These are phyloP conservation scores for Aspergillus sojae DNA, from an alignment of 2,329 filamentous ascomycete genomes.

Conservation along the genomic window DNA sequence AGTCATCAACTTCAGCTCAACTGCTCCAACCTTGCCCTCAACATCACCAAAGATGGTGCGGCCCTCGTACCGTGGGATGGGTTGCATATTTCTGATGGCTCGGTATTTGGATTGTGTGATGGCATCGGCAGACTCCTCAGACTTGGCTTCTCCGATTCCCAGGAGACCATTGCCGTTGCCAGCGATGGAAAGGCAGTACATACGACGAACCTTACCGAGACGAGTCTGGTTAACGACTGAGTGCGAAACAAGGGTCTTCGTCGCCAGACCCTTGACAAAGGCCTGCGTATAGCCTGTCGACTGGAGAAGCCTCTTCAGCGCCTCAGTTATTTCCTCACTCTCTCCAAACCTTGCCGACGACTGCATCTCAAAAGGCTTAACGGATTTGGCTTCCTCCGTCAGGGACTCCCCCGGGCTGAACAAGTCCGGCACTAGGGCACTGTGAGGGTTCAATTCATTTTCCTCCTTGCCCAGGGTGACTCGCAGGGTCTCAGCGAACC, in stretches of 20 bases:
- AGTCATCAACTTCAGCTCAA: slow-evolving; percentile 76
- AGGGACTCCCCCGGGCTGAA: slow-evolving; percentile 48
- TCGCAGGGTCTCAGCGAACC: slow-evolving; percentile 50
- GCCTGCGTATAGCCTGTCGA: slow-evolving; percentile 57
- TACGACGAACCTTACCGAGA: slow-evolving; percentile 84
- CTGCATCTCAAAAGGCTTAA: slow-evolving; percentile 24
- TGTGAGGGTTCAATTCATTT: slow-evolving; percentile 53
- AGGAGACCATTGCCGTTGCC: slow-evolving; percentile 85
- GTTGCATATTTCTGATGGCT: slow-evolving; percentile 89
- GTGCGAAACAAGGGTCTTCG: slow-evolving; percentile 74
- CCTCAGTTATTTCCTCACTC: slow-evolving; percentile 38
- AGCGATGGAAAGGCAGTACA: slow-evolving; percentile 76
- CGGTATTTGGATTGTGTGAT: slow-evolving; percentile 72
- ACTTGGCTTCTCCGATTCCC: slow-evolving; percentile 89
- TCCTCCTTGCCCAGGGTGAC: slow-evolving; percentile 55
- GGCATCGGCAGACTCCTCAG: slow-evolving; percentile 70
- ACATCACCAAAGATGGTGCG: slow-evolving; percentile 89
- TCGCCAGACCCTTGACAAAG: slow-evolving; percentile 57
- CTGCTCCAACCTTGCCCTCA: slow-evolving; percentile 82
- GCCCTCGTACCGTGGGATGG: slow-evolving; percentile 87
- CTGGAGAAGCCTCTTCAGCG: slow-evolving; percentile 56
- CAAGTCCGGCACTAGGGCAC: slow-evolving; percentile 54
- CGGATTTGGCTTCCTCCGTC: slow-evolving; percentile 30
- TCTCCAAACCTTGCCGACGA: slow-evolving; percentile 7
- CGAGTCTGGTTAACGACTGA: slow-evolving; percentile 89